Base-by-base conservation (phyloP, 2,329 filamentous ascomycete genomes). In the Trichoderma harzianum region DNA sequence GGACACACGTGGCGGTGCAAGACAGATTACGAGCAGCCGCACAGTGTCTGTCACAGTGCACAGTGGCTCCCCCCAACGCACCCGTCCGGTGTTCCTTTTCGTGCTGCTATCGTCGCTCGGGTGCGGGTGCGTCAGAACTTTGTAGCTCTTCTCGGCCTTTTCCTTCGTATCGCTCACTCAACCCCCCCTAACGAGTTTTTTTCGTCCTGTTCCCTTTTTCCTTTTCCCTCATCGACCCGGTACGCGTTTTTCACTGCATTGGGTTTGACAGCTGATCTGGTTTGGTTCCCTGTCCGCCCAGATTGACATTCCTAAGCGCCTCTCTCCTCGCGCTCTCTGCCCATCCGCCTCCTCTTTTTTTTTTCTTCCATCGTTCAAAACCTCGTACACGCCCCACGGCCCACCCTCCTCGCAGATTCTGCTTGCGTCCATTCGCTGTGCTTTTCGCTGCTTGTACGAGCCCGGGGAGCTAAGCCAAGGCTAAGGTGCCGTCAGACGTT, bases 101-200 rank as follows among this genome's bases (percentile, higher is more conserved):
- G 14, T 26, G 63, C n/a, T 34, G 16, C 18, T 43, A 18, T 62
- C 24, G 21, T 28, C 24, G 21, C 34, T 43, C 32, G 34, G 64
- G 64, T 43, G 26, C 64, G 64, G 64, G 64, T 67, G 64, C 66
- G 66, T 69, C 66, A 69, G 66, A 69, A 69, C 66, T 69, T 36
- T 69, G 26, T n/a, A 30, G 39, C 55, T 61, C 30, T 57, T 57
- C 18, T 65, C 65, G 65, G 65, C 65, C 34, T 58, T 58, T 68
- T 55, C 51, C 47, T 43, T 68, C 65, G 65, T 68, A 68, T 68
- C 55, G 51, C 47, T 53, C 47, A 53, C 47, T 58, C 32, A 18
- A 24, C 4, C 1, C 58, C 34, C 34, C 34, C 32, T 62, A 61
- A 61, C 28, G 55, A 30, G 18, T 14, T n/a, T 63, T 43, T 10